Percentiles rank a stretch among this genome's conserved stretches.
Evolutionary conservation across 2,329 filamentous ascomycete genomes (phyloP).

Genomic region (Kalaharituber pfeilii): DNA sequence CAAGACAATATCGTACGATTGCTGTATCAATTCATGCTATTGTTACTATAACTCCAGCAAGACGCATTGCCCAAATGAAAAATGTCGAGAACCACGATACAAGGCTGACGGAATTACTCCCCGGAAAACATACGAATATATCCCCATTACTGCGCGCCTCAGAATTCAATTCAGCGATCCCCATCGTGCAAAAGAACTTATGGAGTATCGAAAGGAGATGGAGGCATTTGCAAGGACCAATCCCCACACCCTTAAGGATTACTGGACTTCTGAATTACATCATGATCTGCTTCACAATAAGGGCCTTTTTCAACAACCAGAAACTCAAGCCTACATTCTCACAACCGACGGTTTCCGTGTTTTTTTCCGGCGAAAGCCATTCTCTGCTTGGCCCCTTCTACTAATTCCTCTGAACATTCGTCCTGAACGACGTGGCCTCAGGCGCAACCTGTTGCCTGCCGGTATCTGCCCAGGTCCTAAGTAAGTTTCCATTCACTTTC

Average conservation of each 20-base stretch:
- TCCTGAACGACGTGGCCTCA: not conserved
- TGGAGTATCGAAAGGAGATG: not conserved
- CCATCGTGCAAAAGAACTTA: not conserved
- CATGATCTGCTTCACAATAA: slow-evolving; percentile 1
- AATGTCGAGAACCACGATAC: not conserved
- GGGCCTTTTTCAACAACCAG: slow-evolving; percentile 4
- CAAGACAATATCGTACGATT: not conserved
- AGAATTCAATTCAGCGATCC: not conserved
- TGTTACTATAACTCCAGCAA: not conserved
- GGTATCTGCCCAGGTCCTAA: slow-evolving; percentile 7
- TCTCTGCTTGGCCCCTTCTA: slow-evolving; percentile 7
- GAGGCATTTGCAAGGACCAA: not conserved
- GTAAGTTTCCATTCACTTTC: too few relatives aligned
- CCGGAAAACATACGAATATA: not conserved
- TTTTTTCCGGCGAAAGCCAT: slow-evolving; percentile 1
- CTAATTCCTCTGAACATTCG: slow-evolving; percentile 5
- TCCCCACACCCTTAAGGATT: not conserved
- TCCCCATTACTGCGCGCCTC: not conserved
- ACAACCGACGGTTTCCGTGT: slow-evolving; percentile 8
- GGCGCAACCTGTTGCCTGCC: slow-evolving; percentile 3
- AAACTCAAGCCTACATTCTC: slow-evolving; percentile 3
- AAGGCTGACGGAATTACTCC: not conserved
- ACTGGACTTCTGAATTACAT: slow-evolving; percentile 6
- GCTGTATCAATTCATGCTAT: not conserved
- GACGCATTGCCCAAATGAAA: not conserved